These are phyloP conservation scores for Pyrus betulifolia DNA, from an alignment of 306 rosid species.

Conservation along the genomic window DNA sequence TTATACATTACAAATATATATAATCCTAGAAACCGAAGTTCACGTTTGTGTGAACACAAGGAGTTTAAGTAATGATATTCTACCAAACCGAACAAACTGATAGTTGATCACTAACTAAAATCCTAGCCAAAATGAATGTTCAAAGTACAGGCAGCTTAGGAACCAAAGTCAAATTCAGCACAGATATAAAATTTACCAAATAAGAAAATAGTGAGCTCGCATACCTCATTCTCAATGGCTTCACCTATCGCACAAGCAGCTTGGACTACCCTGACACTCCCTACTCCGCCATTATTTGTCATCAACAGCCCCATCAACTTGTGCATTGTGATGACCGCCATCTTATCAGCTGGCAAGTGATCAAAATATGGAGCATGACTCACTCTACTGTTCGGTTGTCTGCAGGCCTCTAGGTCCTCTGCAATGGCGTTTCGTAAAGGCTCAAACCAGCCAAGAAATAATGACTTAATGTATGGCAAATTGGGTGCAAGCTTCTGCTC, in stretches of 20 bases:
- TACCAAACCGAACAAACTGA: too few relatives aligned
- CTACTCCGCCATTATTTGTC: constrained; percentile 53
- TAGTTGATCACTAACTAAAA: not conserved
- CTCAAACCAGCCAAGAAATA: constrained; percentile 92
- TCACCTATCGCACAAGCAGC: constrained; percentile 87
- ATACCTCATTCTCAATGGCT: constrained; percentile 85
- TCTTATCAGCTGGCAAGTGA: constrained; percentile 61
- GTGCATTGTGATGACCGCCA: constrained; percentile 95
- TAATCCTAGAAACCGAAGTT: not conserved
- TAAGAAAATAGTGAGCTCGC: constrained; percentile 7
- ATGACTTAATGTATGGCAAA: constrained; percentile 77
- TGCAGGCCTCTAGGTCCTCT: constrained; percentile 44
- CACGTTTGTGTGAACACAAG: not conserved
- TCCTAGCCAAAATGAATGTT: constrained; percentile 1
- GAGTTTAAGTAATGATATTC: not conserved
- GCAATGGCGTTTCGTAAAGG: constrained; percentile 61
- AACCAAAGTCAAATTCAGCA: not conserved
- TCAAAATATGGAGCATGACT: constrained; percentile 50
- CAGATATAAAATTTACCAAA: not conserved
- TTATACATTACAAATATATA: not conserved
- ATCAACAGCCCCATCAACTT: constrained; percentile 89
- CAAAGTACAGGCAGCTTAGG: not conserved
- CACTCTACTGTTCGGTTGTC: constrained; percentile 1
- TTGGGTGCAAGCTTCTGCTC: constrained; percentile 88
- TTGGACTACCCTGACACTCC: constrained; percentile 60